These are phyloP conservation scores for Penicillium brasilianum DNA, from an alignment of 2,329 filamentous ascomycete genomes.

Conservation along the genomic window DNA sequence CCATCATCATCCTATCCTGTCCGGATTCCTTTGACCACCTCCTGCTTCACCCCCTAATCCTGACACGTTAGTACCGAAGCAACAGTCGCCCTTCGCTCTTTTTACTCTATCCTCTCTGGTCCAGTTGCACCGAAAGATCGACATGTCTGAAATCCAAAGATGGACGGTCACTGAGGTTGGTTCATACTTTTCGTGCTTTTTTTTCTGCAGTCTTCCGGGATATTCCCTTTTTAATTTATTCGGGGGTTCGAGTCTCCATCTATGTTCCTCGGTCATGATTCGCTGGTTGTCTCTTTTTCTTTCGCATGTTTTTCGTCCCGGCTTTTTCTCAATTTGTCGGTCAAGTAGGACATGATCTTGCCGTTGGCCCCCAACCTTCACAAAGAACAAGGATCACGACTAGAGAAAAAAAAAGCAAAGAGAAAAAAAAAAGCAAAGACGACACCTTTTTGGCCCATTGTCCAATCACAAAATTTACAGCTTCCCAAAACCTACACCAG, in stretches of 20 bases:
- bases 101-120: not conserved
- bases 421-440: constrained; percentile 7
- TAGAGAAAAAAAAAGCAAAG: constrained; percentile 6
- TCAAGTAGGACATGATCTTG: constrained; percentile 16
- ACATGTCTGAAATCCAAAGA: constrained; percentile 45
- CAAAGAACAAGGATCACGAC: not conserved
- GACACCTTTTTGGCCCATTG: not conserved
- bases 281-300: constrained; percentile 5
- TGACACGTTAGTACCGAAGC: not conserved
- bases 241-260: not conserved
- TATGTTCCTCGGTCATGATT: not conserved
- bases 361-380: not conserved
- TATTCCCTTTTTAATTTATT: not conserved
- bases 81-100: not conserved
- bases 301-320: constrained; percentile 3
- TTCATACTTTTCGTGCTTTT: constrained; percentile 9
- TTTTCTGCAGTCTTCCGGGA: constrained; percentile 6
- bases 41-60: not conserved
- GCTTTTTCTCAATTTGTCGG: constrained; percentile 19
- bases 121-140: constrained; percentile 19
- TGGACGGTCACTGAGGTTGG: constrained; percentile 56
- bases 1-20: constrained; percentile 8
- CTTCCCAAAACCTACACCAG: not conserved
- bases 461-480: constrained; percentile 20
- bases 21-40: not conserved